Base-by-base conservation (phyloP, 176 grass and related monocot genomes). In the Raddia guianensis region DNA sequence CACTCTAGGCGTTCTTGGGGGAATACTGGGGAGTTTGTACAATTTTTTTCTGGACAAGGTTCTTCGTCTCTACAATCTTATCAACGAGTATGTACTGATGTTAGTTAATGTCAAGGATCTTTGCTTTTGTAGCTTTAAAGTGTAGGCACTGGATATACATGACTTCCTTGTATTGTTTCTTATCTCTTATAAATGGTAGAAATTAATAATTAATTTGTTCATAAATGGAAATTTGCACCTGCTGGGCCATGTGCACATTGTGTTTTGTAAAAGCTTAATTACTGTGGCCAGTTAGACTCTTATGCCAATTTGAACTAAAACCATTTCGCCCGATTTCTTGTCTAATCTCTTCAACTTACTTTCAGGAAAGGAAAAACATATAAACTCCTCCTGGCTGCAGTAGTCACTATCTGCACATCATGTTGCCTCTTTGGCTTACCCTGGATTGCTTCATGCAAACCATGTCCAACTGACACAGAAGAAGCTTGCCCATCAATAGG, bases 401-500 rank as follows among this genome's bases (percentile, higher is more conserved):
- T 82, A 20, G 83, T 98, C 46, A 91, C 95, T 13, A 66, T 91
- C 33, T 89, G 83, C 56, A 91, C 95, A 48, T 98, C 95, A 1
- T 94, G 90, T 78, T 94, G 92, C 86, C 80, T 98, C 60, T 98
- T 93, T 49, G 83, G 95, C 49, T 86, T 98, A 18, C 92, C 95
- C 65, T 98, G 92, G 92, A 59, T 98, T 57, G 95, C 92, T 12
- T 70, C 85, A 49, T 98, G 95, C 84, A 94, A 88, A 66, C 86
- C 90, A 42, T 98, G 95, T 77, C 95, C 92, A 5, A 58, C 59
- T 74, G 90, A 78, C 46, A 51, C 83, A 51, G 61, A 77, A 74
- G 95, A 94, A 87, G 83, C 88, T 77, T 98, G 95, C 70, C 95
- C 95, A 18, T 94, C 90, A 58, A 98, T 94, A 58, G 92, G 95